A percentile compares a stretch with the other conserved stretches of the same genome.
phyloP scores from a whole-genome alignment of 169 alveolate genomes.

The Eimeria praecox region DNA sequence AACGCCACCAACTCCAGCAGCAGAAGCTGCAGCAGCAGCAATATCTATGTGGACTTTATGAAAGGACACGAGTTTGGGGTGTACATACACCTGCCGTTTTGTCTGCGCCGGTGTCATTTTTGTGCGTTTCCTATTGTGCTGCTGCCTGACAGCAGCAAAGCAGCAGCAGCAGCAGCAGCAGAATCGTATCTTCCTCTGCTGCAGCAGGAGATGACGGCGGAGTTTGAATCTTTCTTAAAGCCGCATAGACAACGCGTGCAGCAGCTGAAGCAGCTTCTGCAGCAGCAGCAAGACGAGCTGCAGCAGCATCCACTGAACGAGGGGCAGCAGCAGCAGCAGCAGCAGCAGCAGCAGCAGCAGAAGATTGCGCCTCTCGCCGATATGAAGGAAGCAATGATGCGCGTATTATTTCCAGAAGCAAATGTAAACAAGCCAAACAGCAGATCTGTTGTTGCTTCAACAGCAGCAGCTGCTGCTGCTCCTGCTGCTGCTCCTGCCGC shows the following conservation, averaged over 20 bases:
- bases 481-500: background rate
- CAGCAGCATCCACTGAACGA: background rate
- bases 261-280: constrained; percentile 39
- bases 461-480: constrained; percentile 1
- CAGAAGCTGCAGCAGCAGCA: constrained; percentile 21
- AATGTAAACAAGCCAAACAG: background rate
- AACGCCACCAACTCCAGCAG: constrained; percentile 22
- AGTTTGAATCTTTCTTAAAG: constrained; percentile 18
- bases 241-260: constrained; percentile 42
- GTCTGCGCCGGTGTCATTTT: constrained; percentile 55
- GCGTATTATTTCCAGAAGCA: background rate
- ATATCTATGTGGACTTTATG: background rate
- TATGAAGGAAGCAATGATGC: constrained; percentile 1
- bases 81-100: constrained; percentile 63
- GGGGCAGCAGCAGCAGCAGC: constrained; percentile 4
- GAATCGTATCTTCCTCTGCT: constrained; percentile 47
- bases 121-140: constrained; percentile 59
- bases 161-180: constrained; percentile 73
- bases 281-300: constrained; percentile 28
- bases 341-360: constrained; percentile 13
- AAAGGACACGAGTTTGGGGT: constrained; percentile 8
- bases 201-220: constrained; percentile 52
- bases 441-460: background rate
- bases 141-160: constrained; percentile 49
- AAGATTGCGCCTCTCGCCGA: background rate